Conservation (phyloP, 2,329 filamentous ascomycete species). For the Rugonectria rugulosa region DNA sequence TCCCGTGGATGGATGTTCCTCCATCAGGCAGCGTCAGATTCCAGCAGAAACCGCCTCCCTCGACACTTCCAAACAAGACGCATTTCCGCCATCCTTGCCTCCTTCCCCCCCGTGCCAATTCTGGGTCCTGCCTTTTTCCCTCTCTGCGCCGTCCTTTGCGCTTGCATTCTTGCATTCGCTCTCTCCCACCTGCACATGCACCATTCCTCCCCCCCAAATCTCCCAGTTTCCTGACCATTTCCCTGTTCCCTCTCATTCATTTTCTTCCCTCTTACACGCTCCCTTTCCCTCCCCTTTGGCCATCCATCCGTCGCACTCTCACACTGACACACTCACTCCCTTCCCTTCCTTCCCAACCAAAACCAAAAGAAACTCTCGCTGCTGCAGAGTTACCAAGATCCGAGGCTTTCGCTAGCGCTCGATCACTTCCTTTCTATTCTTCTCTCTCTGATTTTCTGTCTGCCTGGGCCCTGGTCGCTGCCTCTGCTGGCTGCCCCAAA, state of each 20-base stretch:
- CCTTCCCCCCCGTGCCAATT: constrained; percentile 2
- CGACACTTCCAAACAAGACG: constrained; percentile 26
- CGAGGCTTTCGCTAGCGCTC: constrained; percentile 61
- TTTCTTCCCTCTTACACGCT: constrained; percentile 39
- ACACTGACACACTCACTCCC: constrained; percentile 34
- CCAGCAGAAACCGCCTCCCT: constrained; percentile 40
- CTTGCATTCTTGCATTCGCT: constrained; percentile 25
- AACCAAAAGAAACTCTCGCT: constrained; percentile 24
- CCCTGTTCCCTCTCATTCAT: constrained; percentile 33
- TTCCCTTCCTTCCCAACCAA: constrained; percentile 22
- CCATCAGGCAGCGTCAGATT: constrained; percentile 37
- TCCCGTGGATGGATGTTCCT: constrained; percentile 14
- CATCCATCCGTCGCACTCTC: no score
- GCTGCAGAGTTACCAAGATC: constrained; percentile 36
- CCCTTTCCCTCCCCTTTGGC: constrained; percentile 32
- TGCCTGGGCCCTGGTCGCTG: constrained; percentile 32
- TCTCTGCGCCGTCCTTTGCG: constrained; percentile 39
- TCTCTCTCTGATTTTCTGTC: constrained; percentile 30
- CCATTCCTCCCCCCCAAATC: constrained; percentile 22
- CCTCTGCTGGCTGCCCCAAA: constrained; percentile 35
- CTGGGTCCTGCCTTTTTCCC: constrained; percentile 27
- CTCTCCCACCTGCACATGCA: constrained; percentile 16
- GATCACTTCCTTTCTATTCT: constrained; percentile 40
- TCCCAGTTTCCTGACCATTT: constrained; percentile 37
- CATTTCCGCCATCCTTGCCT: constrained; percentile 28